Base-by-base conservation (phyloP, 805 yeast genomes). In the Yamadazyma phyllophila region DNA sequence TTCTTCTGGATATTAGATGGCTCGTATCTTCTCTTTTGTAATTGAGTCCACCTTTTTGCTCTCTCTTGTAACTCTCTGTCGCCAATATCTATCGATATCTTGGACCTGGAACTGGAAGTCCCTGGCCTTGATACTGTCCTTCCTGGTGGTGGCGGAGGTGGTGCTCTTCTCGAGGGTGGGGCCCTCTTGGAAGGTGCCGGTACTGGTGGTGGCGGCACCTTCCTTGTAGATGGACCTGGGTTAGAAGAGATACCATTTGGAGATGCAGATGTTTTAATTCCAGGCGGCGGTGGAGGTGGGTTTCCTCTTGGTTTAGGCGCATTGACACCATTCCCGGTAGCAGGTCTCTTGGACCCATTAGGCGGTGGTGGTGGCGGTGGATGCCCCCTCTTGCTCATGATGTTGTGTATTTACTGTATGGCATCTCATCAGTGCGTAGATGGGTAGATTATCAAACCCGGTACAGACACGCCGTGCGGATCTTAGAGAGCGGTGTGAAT, bases 1-100 rank as follows among this genome's bases (percentile, higher is more conserved):
- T 34, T 43, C 35, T 31, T 44, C 30, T 36, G 24, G 24, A 17
- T 67, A 71, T 14, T 72, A 2, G 46, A 40, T 7, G 55, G 51
- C 26, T 45, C 65, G 59, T 74, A 84, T 47, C 86, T 66, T 35
- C 60, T 62, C 57, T 84, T 85, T 54, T 86, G 96, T 2, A 77
- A 38, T 44, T 73, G 78, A 8, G 75, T 67, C 95, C 94, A 87
- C 53, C 75, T 72, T 46, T 72, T 66, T 49, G 78, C 76, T 44
- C 79, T 68, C 17, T 63, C 58, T 26, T 71, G 69, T 4, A 81
- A 62, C 38, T 68, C 71, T 2, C 49, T 53, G 1, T 52, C 46
- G 11, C 68, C 59, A 10, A 67, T 63, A 11, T 58, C 59, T 11
- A 61, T 60, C 12, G 59, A 54, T 16, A 54, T 51, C n/a, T 54